Evolutionary conservation across 1,284 basidiomycete species (phyloP).

Genomic region (Boletus subluridellus): DNA sequence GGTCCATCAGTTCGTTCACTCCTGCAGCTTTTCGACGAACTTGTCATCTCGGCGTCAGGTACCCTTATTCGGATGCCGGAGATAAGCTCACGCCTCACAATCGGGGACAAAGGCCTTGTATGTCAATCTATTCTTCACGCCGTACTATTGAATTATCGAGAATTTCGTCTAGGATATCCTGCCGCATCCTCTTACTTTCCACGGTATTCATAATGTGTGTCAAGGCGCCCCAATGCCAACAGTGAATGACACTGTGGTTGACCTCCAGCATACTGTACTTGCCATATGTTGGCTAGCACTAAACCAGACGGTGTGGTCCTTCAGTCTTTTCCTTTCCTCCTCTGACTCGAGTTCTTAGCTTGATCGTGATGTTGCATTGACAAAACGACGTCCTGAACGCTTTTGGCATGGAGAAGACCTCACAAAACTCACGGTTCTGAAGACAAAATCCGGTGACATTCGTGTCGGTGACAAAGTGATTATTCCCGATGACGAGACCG

Average conservation of each 20-base stretch:
- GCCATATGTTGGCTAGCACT: constrained; percentile 87
- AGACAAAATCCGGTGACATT: constrained; percentile 61
- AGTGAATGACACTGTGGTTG: constrained; percentile 61
- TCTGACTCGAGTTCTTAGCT: constrained; percentile 45
- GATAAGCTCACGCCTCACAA: constrained; percentile 62
- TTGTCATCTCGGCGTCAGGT: constrained; percentile 58
- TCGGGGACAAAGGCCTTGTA: constrained; percentile 71
- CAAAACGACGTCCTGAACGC: constrained; percentile 61
- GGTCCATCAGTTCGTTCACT: constrained; percentile 9
- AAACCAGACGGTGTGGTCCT: constrained; percentile 69
- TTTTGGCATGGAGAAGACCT: constrained; percentile 75
- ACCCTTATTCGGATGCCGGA: constrained; percentile 72
- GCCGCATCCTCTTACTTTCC: constrained; percentile 49
- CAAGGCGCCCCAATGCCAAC: constrained; percentile 44
- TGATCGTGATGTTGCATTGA: constrained; percentile 49
- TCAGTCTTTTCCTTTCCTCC: not conserved
- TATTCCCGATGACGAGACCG: constrained; percentile 45
- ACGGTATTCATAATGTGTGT: constrained; percentile 47
- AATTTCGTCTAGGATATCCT: constrained; percentile 55
- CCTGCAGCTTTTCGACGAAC: constrained; percentile 79
- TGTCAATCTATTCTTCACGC: constrained; percentile 24
- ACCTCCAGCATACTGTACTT: constrained; percentile 74
- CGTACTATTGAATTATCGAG: constrained; percentile 2
- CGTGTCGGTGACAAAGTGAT: constrained; percentile 66
- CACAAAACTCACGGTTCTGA: constrained; percentile 62